phyloP scores from a whole-genome alignment of 2,329 filamentous ascomycete species.

The Neurospora crassa region DNA sequence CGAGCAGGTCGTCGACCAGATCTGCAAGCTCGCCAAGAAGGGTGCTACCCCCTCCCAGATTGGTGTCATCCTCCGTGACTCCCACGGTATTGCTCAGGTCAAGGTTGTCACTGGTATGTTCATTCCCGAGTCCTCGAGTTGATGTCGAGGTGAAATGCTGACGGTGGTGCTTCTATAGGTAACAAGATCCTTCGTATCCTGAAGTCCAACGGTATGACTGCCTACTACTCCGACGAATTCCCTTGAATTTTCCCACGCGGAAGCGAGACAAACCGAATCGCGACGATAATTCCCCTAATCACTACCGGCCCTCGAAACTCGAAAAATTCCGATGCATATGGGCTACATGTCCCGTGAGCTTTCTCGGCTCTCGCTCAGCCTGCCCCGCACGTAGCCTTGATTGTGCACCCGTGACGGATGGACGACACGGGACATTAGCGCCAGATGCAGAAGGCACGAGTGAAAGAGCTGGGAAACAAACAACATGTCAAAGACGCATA shows the following conservation, averaged over 20 bases:
- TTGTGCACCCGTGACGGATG: neutral
- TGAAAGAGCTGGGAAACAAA: slow-evolving; percentile 7
- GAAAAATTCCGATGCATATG: neutral
- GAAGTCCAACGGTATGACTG: slow-evolving; percentile 85
- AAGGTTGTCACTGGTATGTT: slow-evolving; percentile 88
- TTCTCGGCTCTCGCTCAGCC: neutral
- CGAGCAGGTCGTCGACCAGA: slow-evolving; percentile 97
- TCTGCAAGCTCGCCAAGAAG: slow-evolving; percentile 98
- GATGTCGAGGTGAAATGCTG: slow-evolving; percentile 21
- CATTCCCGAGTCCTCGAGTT: neutral
- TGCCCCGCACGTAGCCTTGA: neutral
- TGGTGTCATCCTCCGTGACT: slow-evolving; percentile 96
- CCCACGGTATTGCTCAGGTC: slow-evolving; percentile 96
- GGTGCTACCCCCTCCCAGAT: slow-evolving; percentile 98
- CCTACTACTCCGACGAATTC: neutral
- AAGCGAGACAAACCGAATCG: neutral
- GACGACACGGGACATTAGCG: neutral
- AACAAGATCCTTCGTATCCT: slow-evolving; percentile 99
- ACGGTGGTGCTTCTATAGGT: slow-evolving; percentile 45
- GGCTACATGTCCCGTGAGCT: neutral
- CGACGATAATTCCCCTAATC: neutral
- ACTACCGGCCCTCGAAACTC: neutral
- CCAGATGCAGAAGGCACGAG: slow-evolving; percentile 1
- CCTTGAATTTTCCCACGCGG: neutral
- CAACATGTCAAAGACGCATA: slow-evolving; percentile 18